phyloP scores from a whole-genome alignment of 116 monocot species.

The Zostera marina region DNA sequence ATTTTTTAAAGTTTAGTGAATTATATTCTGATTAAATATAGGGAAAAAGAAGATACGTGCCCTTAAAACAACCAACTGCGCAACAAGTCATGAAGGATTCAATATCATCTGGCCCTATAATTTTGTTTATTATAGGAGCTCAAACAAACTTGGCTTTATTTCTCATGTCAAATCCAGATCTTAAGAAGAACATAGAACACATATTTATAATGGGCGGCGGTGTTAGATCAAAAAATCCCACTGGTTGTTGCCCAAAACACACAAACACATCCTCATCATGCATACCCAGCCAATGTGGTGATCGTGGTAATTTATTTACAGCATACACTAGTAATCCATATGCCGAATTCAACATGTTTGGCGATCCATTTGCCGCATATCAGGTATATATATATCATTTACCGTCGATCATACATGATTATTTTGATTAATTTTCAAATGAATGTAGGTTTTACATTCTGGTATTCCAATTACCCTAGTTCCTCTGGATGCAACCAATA shows the following conservation, averaged over 20 bases:
- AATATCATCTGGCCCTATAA: constrained; percentile 57
- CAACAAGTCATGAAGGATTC: constrained; percentile 67
- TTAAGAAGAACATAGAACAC: constrained; percentile 73
- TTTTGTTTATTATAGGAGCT: constrained; percentile 44
- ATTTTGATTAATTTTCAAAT: too few species aligned
- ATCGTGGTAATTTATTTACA: constrained; percentile 63
- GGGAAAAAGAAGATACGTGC: constrained; percentile 60
- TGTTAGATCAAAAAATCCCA: constrained; percentile 63
- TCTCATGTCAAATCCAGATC: constrained; percentile 65
- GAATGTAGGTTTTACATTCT: constrained; percentile 57
- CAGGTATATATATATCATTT: constrained; percentile 33
- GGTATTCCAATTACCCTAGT: constrained; percentile 67
- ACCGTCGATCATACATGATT: too few species aligned
- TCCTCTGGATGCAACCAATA: constrained; percentile 84
- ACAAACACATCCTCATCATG: constrained; percentile 15
- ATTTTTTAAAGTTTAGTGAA: too few species aligned
- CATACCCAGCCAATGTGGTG: constrained; percentile 52
- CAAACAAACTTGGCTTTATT: constrained; percentile 74
- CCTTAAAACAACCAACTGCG: constrained; percentile 54
- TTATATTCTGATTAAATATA: constrained; percentile 6
- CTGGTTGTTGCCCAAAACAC: constrained; percentile 56
- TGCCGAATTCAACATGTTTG: constrained; percentile 86
- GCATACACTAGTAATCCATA: constrained; percentile 46
- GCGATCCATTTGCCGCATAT: constrained; percentile 81
- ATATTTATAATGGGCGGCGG: constrained; percentile 89